Base-by-base conservation (phyloP, 2,329 filamentous ascomycete species). In the Pestalotiopsis sp. region DNA sequence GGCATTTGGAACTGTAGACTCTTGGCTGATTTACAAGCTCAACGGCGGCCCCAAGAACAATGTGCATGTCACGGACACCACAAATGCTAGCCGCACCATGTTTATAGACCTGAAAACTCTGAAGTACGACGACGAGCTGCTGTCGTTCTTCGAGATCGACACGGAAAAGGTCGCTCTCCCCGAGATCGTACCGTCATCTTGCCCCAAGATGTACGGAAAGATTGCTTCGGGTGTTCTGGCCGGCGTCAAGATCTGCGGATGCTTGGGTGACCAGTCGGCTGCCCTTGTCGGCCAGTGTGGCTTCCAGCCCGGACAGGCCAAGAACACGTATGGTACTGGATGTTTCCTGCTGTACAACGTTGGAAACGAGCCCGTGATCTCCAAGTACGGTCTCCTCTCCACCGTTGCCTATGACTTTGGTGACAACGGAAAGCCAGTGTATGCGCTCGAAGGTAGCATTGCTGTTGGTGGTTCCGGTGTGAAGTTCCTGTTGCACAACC, bases 341-440 rank as follows among this genome's bases (percentile, higher is more conserved):
- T 96, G 93, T 78, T 97, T 97, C 84, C 83, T 97, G 72, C 87
- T 97, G 4, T 97, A 96, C 83, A 97, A 97, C 75, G 92, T 97
- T 41, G 94, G 94, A 66, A 87, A 90, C 56, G 91, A 94, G 79
- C 94, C 94, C 6, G 93, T 97, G 66, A 92, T 97, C 69, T 97
- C 94, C 12, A 91, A 88, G 70, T 91, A 94, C 68, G 94, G 94
- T 12, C 85, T 97, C 38, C 84, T 97, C 52, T 91, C 92, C n/a
- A 97, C 94, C 0, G 90, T 97, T 27, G 94, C 92, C 3, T 97
- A 94, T 79, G 90, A 97, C 77, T 92, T 97, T 69, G 90, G 90
- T 62, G 82, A 86, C 49, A 83, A 81, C 61, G 77, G 77, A 67
- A 82, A 83, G 69, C 91, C 92, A 0, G 90, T 91, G 3, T 97